Percentiles rank a stretch among this genome's conserved stretches.
Evolutionary conservation across 2,329 filamentous ascomycete genomes (phyloP).

Genomic region (Calycina marina): DNA sequence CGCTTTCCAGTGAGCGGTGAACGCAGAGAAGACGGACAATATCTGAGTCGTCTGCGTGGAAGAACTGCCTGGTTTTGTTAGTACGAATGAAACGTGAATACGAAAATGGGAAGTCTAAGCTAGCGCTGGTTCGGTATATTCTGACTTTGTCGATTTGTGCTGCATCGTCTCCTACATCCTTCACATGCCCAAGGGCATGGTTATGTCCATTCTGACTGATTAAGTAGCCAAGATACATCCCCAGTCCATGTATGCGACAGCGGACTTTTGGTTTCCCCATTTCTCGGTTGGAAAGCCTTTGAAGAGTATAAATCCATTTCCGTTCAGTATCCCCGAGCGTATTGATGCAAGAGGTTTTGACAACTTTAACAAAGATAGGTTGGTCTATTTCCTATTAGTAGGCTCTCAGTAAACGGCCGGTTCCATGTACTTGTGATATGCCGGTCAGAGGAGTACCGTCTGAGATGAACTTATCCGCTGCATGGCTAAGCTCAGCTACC

Average conservation of each 20-base stretch:
- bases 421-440: constrained; percentile 39
- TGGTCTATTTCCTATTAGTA: constrained; percentile 20
- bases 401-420: not conserved
- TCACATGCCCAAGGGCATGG: constrained; percentile 79
- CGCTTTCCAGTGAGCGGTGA: constrained; percentile 62
- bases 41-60: constrained; percentile 73
- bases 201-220: constrained; percentile 74
- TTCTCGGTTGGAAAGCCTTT: constrained; percentile 64
- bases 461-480: constrained; percentile 55
- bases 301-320: constrained; percentile 82
- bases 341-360: constrained; percentile 37
- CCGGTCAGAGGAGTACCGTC: constrained; percentile 53
- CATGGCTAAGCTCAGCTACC: constrained; percentile 47
- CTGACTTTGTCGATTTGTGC: constrained; percentile 66
- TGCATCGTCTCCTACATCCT: constrained; percentile 54
- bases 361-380: constrained; percentile 47
- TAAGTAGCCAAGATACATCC: constrained; percentile 76
- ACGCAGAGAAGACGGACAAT: constrained; percentile 75
- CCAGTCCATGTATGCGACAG: constrained; percentile 85
- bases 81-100: not conserved
- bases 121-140: constrained; percentile 78
- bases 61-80: constrained; percentile 46
- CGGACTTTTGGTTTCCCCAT: constrained; percentile 70
- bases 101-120: constrained; percentile 23
- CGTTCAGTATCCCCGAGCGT: constrained; percentile 56